These are phyloP conservation scores for Trichoderma oligosporum DNA, from an alignment of 2,329 filamentous ascomycete genomes.

Conservation along the genomic window DNA sequence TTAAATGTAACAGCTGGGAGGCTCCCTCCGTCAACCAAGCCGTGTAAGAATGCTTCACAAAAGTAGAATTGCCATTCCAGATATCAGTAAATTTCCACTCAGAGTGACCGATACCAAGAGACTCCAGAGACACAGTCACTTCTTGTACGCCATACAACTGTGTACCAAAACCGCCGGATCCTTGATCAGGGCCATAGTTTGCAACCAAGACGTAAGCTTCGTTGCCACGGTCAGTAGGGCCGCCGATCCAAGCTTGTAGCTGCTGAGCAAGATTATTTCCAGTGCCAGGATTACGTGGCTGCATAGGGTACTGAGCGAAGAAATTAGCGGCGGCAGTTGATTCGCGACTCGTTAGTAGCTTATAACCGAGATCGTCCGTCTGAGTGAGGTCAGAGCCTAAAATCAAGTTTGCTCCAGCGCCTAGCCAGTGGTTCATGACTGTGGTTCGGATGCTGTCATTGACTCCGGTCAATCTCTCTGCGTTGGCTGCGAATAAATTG, in stretches of 20 bases:
- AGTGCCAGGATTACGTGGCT: constrained; percentile 19
- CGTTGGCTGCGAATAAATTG: constrained; percentile 2
- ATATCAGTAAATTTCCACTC: constrained; percentile 15
- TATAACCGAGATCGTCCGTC: constrained; percentile 12
- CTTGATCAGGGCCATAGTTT: constrained; percentile 18
- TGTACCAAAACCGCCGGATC: constrained; percentile 8
- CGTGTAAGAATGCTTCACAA: constrained; percentile 8
- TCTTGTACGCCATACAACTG: constrained; percentile 7
- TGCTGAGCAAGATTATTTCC: constrained; percentile 18
- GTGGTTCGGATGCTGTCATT: constrained; percentile 15
- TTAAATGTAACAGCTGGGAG: constrained; percentile 14
- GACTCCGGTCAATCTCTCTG: not conserved
- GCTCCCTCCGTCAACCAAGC: constrained; percentile 16
- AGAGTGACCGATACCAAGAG: constrained; percentile 3
- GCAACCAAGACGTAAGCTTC: constrained; percentile 19
- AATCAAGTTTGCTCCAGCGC: constrained; percentile 7
- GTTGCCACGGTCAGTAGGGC: constrained; percentile 9
- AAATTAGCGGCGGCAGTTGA: constrained; percentile 15
- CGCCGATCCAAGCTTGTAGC: constrained; percentile 18
- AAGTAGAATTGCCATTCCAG: constrained; percentile 16
- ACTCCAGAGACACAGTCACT: constrained; percentile 11
- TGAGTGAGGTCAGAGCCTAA: constrained; percentile 11
- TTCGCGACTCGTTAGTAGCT: constrained; percentile 12
- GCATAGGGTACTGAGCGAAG: constrained; percentile 21
- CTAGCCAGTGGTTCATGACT: constrained; percentile 15